Conservation (phyloP, 805 yeast species). For the Lipomyces sp. region DNA sequence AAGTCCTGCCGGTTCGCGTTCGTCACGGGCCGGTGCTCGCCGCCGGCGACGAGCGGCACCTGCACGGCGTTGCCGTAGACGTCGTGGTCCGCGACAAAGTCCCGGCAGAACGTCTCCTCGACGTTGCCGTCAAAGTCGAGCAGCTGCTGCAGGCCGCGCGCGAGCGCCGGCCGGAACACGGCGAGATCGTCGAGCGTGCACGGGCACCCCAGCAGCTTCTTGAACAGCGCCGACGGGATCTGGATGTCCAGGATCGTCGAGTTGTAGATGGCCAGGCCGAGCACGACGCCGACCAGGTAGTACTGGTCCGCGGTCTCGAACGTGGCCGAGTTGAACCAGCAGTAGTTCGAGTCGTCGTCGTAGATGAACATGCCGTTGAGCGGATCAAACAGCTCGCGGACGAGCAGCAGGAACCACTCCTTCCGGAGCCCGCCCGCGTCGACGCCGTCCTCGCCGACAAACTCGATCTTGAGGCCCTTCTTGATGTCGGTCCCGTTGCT, state of each 20-base stretch:
- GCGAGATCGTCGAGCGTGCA: conserved; percentile 60
- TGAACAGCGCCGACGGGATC: conserved; percentile 74
- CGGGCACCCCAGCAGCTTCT: conserved; percentile 58
- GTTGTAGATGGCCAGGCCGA: conserved; percentile 89
- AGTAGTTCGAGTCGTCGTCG: conserved; percentile 62
- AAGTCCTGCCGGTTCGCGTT: conserved; percentile 56
- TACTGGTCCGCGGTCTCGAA: conserved; percentile 31
- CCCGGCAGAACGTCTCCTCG: conserved; percentile 49
- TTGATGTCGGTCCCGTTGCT: conserved; percentile 55
- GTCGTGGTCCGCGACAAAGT: conserved; percentile 59
- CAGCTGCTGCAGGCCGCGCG: conserved; percentile 48
- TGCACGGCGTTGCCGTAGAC: conserved; percentile 45
- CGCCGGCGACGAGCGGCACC: conserved; percentile 56
- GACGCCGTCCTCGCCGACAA: conserved; percentile 83
- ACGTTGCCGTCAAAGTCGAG: conserved; percentile 45
- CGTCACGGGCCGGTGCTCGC: conserved; percentile 55
- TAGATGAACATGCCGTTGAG: conserved; percentile 62
- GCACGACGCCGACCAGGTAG: conserved; percentile 77
- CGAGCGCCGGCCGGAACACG: conserved; percentile 68
- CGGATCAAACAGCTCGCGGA: conserved; percentile 67
- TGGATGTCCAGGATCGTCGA: conserved; percentile 79
- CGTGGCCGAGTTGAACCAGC: conserved; percentile 60
- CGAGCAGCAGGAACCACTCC: conserved; percentile 85
- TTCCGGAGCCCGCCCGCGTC: conserved; percentile 94
- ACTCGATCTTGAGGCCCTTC: conserved; percentile 74